Evolutionary conservation across 257 asterid species (phyloP), one percentile per base, ranked within the genome.

Genomic region (Penstemon davidsonii): DNA sequence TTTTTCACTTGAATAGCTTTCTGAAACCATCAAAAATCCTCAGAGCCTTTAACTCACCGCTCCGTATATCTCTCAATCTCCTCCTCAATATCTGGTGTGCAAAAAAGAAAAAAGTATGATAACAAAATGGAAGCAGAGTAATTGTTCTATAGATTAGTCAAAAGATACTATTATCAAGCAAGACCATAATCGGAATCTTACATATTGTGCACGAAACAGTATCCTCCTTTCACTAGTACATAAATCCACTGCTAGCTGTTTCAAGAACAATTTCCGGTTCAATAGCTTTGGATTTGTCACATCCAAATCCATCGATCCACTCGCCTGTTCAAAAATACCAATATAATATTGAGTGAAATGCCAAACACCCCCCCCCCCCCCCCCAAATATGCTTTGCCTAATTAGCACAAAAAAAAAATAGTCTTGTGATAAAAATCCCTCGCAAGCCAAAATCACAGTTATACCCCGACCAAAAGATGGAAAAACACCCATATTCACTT

Each of bases 221-320:
- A 92, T 92, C 84, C 96, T 85, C 60, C 81, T 82, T 41, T 92
- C 97, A 57, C 95, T 92, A 2, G 86, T 82, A 60, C 97, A 85
- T 73, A 92, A 75, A 68, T 89, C 98, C 66, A 92, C 93, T 0
- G 98, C 98, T 4, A 92, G 88, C 81, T 92, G 95, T 78, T 92
- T 92, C 82, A 92, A 75, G 81, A 92, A 92, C 78, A 82, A 36
- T 74, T 87, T 92, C 19, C 98, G 79, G 78, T 92, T 92, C 71
- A 92, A 78, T 52, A 85, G 86, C 86, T 92, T 89, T 46, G 98
- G 98, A 68, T 85, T 87, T 1, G 95, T 90, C 80, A 92, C 90
- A 43, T 92, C 98, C 79, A 92, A 79, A 72, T 92, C 97, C 96
- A 92, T 88, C 8, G 87, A 78, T 63, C 97, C 98, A 65, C 96